phyloP scores from a whole-genome alignment of 495 filamentous ascomycete genomes.

The Astrothelium subdiscretum region DNA sequence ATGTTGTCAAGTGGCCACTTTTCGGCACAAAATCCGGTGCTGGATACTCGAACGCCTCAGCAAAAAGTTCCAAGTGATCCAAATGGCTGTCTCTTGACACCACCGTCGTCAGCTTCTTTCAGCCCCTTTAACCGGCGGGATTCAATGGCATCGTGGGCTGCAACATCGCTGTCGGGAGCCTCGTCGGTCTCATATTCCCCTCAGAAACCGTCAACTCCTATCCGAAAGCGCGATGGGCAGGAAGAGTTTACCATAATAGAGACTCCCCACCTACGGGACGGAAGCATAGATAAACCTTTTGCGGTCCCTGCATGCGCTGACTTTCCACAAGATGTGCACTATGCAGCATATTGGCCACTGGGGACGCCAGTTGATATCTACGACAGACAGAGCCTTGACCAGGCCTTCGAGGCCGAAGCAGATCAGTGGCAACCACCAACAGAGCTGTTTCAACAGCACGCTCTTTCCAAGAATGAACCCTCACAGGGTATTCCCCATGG shows the following conservation, averaged over 20 bases:
- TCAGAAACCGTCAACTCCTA: neutral
- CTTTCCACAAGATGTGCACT: neutral
- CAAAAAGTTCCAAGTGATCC: neutral
- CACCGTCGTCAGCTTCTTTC: neutral
- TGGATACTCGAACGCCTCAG: neutral
- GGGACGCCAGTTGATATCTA: neutral
- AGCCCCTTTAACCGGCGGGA: neutral
- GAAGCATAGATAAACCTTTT: neutral
- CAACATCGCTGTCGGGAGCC: neutral
- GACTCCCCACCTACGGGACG: neutral
- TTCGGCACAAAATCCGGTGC: neutral
- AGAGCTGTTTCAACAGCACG: neutral
- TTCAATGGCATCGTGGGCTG: neutral
- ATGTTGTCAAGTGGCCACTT: neutral
- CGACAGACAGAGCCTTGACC: neutral
- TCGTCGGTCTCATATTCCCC: neutral
- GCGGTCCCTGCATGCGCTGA: neutral
- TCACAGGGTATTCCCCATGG: neutral
- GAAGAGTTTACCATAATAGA: neutral
- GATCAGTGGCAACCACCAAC: neutral
- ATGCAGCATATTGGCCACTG: neutral
- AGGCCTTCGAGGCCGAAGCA: neutral
- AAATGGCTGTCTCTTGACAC: neutral
- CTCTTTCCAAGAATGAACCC: neutral
- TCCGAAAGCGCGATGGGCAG: neutral